phyloP scores from a whole-genome alignment of 2,329 filamentous ascomycete genomes.

The Alternaria panax region DNA sequence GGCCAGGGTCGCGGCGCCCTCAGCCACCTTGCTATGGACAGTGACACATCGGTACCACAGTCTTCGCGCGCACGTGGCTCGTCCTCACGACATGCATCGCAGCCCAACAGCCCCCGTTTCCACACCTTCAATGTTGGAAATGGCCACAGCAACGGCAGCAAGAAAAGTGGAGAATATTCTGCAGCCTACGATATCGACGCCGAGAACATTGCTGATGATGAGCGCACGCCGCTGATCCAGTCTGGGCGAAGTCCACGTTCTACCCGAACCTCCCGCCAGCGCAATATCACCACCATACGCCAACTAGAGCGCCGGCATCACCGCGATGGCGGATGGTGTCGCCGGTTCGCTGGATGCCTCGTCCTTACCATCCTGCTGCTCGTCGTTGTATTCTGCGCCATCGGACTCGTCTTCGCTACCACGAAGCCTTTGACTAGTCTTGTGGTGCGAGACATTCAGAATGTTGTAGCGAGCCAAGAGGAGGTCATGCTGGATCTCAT shows the following conservation, averaged over 20 bases:
- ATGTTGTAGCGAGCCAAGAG: constrained; percentile 91
- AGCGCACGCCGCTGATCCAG: constrained; percentile 81
- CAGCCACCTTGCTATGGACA: constrained; percentile 69
- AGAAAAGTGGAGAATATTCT: constrained; percentile 68
- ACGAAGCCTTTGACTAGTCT: constrained; percentile 86
- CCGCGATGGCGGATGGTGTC: constrained; percentile 63
- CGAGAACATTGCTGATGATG: constrained; percentile 79
- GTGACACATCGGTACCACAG: constrained; percentile 70
- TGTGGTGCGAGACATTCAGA: constrained; percentile 79
- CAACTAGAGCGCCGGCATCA: constrained; percentile 74
- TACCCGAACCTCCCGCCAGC: constrained; percentile 56
- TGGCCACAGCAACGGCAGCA: constrained; percentile 48
- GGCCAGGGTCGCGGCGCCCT: constrained; percentile 75
- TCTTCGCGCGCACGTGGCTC: constrained; percentile 68
- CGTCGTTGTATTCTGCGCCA: constrained; percentile 81
- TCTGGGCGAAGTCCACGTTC: constrained; percentile 67
- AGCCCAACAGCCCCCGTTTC: constrained; percentile 72
- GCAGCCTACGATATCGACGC: constrained; percentile 82
- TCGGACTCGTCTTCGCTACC: constrained; percentile 89
- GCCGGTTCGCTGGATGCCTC: constrained; percentile 83
- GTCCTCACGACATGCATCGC: constrained; percentile 68
- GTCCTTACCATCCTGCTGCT: constrained; percentile 83
- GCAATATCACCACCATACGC: constrained; percentile 66
- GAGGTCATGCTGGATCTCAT: constrained; percentile 94
- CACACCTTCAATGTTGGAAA: constrained; percentile 56